Evolutionary conservation across 2,329 filamentous ascomycete genomes (phyloP).

Genomic region (Fusarium bactridioides): DNA sequence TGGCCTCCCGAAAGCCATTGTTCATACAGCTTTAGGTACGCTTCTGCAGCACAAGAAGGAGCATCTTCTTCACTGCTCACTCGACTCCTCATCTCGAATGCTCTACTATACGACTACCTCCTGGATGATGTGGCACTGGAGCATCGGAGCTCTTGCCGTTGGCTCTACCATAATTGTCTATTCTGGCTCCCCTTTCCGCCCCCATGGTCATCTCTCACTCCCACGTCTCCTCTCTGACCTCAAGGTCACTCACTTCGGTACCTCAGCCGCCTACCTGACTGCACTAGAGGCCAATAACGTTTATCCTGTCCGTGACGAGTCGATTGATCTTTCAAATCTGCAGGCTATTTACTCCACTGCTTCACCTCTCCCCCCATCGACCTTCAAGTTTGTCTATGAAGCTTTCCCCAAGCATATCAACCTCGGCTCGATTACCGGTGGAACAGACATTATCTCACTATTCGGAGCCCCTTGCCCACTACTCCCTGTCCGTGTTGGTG

Average conservation of each 20-base stretch:
- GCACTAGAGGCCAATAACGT: slow-evolving; percentile 83
- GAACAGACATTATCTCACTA: slow-evolving; percentile 94
- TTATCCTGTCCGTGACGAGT: slow-evolving; percentile 60
- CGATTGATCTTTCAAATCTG: slow-evolving; percentile 68
- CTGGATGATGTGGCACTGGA: slow-evolving; percentile 99
- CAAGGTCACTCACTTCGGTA: slow-evolving; percentile 90
- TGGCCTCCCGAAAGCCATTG: slow-evolving; percentile 86
- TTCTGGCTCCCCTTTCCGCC: slow-evolving; percentile 89
- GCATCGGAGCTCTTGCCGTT: slow-evolving; percentile 82
- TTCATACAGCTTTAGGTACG: slow-evolving; percentile 89
- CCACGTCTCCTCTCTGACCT: slow-evolving; percentile 82
- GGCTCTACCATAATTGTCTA: slow-evolving; percentile 88
- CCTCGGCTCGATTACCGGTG: slow-evolving; percentile 91
- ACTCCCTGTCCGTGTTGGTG: slow-evolving; percentile 74
- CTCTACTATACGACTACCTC: slow-evolving; percentile 96
- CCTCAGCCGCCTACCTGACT: slow-evolving; percentile 91
- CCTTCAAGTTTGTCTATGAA: slow-evolving; percentile 87
- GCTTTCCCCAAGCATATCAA: slow-evolving; percentile 84
- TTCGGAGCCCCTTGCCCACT: slow-evolving; percentile 87
- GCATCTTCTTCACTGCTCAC: slow-evolving; percentile 85
- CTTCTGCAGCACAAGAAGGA: slow-evolving; percentile 98
- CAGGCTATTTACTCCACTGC: slow-evolving; percentile 94
- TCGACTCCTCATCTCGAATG: slow-evolving; percentile 75
- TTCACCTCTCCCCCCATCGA: slow-evolving; percentile 89
- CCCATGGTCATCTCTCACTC: slow-evolving; percentile 81